Evolutionary conservation across 495 filamentous ascomycete genomes (phyloP).

Genomic region (Penicillium coffeae): DNA sequence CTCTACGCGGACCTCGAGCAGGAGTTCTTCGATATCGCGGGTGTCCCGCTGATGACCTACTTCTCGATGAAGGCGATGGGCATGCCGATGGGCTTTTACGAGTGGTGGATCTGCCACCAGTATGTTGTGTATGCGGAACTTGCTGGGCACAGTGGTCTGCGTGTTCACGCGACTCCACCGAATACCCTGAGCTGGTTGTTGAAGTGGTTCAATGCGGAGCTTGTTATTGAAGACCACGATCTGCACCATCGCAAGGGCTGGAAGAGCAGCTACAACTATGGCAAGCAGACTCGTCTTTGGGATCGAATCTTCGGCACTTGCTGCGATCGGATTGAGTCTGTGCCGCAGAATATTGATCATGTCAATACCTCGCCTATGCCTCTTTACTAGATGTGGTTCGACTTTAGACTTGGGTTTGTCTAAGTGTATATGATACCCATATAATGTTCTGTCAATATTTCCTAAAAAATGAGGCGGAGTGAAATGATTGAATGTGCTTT

Average conservation of each 20-base stretch:
- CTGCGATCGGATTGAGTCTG: conserved; percentile 27
- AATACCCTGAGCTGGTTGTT: conserved; percentile 28
- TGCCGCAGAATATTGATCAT: conserved; percentile 30
- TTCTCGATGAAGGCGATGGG: conserved; percentile 29
- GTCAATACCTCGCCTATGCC: conserved; percentile 30
- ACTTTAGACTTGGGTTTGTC: background rate
- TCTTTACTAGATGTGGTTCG: conserved; percentile 11
- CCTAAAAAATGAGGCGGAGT: too few species aligned
- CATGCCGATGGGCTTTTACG: conserved; percentile 38
- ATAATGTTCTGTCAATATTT: background rate
- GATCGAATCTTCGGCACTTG: conserved; percentile 38
- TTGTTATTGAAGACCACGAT: conserved; percentile 39
- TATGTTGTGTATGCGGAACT: conserved; percentile 36
- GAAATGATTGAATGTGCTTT: too few species aligned
- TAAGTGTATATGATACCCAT: background rate
- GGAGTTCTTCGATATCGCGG: conserved; percentile 38
- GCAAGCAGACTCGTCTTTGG: conserved; percentile 41
- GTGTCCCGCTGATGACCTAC: conserved; percentile 33
- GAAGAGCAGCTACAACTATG: conserved; percentile 39
- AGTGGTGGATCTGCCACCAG: conserved; percentile 41
- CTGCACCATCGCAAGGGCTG: conserved; percentile 39
- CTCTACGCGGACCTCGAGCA: conserved; percentile 36
- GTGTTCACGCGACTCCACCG: conserved; percentile 29
- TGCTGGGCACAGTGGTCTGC: conserved; percentile 33
- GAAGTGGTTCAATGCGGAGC: conserved; percentile 25